Base-by-base conservation (phyloP, 768 basidiomycete genomes). In the Collybia sp. region DNA sequence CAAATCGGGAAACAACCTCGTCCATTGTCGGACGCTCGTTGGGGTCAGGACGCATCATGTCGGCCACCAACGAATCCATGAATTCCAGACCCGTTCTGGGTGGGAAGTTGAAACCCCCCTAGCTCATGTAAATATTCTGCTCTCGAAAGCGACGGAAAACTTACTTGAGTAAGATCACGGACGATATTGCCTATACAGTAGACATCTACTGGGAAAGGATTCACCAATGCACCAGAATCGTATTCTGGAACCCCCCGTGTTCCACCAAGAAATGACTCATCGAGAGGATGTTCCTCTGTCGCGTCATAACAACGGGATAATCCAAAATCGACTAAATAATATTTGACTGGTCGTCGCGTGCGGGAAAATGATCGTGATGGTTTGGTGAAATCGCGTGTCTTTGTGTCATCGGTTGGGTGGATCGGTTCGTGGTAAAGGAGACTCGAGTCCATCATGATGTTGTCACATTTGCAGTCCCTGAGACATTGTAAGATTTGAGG, bases 21-120 rank as follows among this genome's bases (percentile, higher is more conserved):
- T 64, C 58, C 53, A 65, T 65, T 0, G 52, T 64, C 0, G 66
- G 69, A 38, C 66, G 58, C 40, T 57, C 57, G 0, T 45, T n/a
- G 0, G 67, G 68, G 39, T 70, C 62, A 6, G 47, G 37, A 10
- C 57, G 40, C 2, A 45, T 43, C 57, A 60, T 60, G 20, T 56
- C 55, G 1, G 34, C 41, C 6, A 51, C 44, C 0, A 60, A 47
- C 11, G 46, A 36, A 17, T 46, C 40, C 50, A 60, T 49, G 32
- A 59, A 57, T 46, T 50, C 44, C 33, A 50, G 45, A 19, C 44
- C 44, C 30, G 35, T 25, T 35, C 45, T 46, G 15, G 40, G 12
- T 33, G n/a, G 44, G 30, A 40, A 32, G 35, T 18, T 13, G 6
- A 25, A 19, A 17, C 18, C 32, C 20, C 48, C 48, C 43, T 49